Evolutionary conservation across 2,329 filamentous ascomycete species (phyloP), one percentile per base, ranked within the genome.

Genomic region (Diplocarpon rosae): DNA sequence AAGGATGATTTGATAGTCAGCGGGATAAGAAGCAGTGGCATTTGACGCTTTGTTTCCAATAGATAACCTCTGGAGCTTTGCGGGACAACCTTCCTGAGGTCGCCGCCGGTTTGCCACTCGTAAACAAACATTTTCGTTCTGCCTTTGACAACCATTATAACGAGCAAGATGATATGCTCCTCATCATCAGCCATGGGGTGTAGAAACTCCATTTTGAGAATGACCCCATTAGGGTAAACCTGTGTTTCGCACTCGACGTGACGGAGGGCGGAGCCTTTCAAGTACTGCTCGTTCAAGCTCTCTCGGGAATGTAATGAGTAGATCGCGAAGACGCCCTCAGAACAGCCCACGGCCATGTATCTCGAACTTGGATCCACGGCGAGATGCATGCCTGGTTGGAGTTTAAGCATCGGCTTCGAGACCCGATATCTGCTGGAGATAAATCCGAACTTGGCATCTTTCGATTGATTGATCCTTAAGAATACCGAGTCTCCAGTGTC

Each of bases 151-250:
- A 72, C 63, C 13, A 76, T 56, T 14, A 82, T 71, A 34, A 95
- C 66, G 10, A 95, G 67, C 3, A 96, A 70, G n/a, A 93, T 80
- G 35, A 93, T 75, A 54, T 80, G 79, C 43, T 80, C 70, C 9
- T 77, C 71, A 48, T 89, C 80, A 42, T 77, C 72, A 0, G 73
- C 64, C 9, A 72, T 71, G 7, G 88, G 85, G 47, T 83, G 78
- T 2, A 98, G 70, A 52, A 96, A 98, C 16, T 88, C 83, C 70
- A 95, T 80, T 54, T 86, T 84, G 55, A 90, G 71, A 44, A 96
- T 85, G n/a, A 80, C 70, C 1, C 85, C 88, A 7, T 79, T 73
- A 7, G 87, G 68, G 10, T 48, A 43, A 15, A 59, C 27, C 5
- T 54, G 48, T 32, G 37, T 48, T 37, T 60, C 52, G 0, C 61